Percentiles rank a stretch among this genome's conserved stretches.
Conservation (phyloP, 73 alveolate species). For the Durusdinium trenchii region DNA sequence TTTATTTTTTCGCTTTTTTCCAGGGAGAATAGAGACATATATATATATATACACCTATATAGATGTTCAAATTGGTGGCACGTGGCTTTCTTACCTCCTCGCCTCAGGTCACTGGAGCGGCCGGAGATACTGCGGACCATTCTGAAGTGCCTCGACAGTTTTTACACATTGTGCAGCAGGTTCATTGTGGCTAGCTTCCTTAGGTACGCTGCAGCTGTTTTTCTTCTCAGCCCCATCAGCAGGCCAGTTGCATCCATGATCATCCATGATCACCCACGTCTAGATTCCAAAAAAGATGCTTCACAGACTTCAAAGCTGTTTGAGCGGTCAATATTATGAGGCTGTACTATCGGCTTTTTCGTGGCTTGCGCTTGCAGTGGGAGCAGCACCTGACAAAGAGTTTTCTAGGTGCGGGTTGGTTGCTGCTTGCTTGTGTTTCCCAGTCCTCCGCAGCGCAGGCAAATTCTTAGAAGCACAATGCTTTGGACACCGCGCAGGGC, state of each 20-base stretch:
- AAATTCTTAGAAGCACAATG: constrained; percentile 81
- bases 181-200: background rate
- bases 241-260: constrained; percentile 29
- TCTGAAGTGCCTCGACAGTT: background rate
- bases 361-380: constrained; percentile 75
- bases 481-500: constrained; percentile 69
- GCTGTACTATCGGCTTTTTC: constrained; percentile 80
- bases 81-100: too few relatives aligned
- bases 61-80: too few relatives aligned
- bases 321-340: background rate
- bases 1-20: too few relatives aligned
- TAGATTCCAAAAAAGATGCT: too few relatives aligned
- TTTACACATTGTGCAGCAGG: background rate
- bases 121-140: background rate
- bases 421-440: too few relatives aligned
- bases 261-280: too few relatives aligned
- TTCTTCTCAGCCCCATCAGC: constrained; percentile 69
- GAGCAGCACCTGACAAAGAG: constrained; percentile 70
- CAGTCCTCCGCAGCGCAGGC: constrained; percentile 56
- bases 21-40: too few relatives aligned
- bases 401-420: constrained; percentile 23
- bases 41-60: too few relatives aligned
- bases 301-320: background rate
- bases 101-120: constrained; percentile 26
- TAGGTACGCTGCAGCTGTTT: constrained; percentile 64